Base-by-base conservation (phyloP, 306 rosid genomes). In the Senna tora region DNA sequence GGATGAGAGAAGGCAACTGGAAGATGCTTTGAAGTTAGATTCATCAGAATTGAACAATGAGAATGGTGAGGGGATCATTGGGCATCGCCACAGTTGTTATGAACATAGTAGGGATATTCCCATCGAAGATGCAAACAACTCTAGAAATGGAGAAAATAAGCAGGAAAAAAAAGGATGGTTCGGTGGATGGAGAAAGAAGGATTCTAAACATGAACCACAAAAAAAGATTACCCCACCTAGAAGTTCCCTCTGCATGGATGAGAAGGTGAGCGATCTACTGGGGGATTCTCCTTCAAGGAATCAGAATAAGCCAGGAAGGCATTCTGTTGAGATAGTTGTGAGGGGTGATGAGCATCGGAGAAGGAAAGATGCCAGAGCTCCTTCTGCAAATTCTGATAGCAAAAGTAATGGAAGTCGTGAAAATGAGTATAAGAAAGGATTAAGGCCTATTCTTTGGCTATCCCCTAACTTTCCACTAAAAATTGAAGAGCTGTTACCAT, bases 371-470 rank as follows among this genome's bases (percentile, higher is more conserved):
- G 67, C 28, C 56, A 86, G 77, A 80, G 69, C 82, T 36, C 59
- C 88, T 75, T 77, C 90, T 38, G 20, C 74, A 5, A 79, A 46
- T 71, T 82, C 91, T 57, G 97, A 87, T 57, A 78, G 73, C 79
- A 85, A 84, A 80, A 88, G 78, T 74, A 88, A 89, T 69, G 88
- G 70, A 65, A 79, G 58, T 67, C 89, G 93, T 36, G 99, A 95
- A 76, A 95, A 85, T 34, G 99, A 95, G 84, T 95, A 91, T 41
- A 95, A 91, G 83, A 95, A 91, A 79, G 99, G 99, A 45, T 83
- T 91, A 68, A 89, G 96, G 84, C 99, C 99, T 20, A 80, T 91
- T 76, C 96, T 95, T 62, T 95, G 99, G 97, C 99, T 95, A 76
- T 88, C 99, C 39, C 96, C 96, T 39, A 88, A 73, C 79, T 91